These are phyloP conservation scores for Ichthyophthirius multifiliis DNA, from an alignment of 169 alveolate species.

Conservation along the genomic window DNA sequence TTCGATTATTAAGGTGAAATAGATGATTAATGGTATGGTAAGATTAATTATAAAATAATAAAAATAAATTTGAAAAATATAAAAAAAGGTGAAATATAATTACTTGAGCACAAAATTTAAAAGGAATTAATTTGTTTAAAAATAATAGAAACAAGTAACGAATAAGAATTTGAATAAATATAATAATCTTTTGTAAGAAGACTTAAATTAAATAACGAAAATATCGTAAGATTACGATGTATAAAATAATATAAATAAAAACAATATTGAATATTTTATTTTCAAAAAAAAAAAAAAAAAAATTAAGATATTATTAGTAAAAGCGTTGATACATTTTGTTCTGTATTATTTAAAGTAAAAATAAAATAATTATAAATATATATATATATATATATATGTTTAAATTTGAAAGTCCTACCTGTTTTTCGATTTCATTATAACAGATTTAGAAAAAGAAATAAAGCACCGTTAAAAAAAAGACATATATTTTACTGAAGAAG, in stretches of 20 bases:
- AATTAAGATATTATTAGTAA: not conserved
- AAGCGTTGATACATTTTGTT: not conserved
- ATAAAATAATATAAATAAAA: not conserved
- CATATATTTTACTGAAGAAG: conserved; percentile 9
- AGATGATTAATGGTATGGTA: conserved; percentile 3
- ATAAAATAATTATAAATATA: too few relatives aligned
- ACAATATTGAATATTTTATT: not conserved
- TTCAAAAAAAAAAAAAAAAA: not conserved
- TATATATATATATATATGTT: too few relatives aligned
- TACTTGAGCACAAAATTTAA: not conserved
- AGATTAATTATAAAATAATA: not conserved
- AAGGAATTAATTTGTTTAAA: not conserved
- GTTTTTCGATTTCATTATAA: conserved; percentile 1
- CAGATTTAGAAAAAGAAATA: not conserved
- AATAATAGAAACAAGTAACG: conserved; percentile 4
- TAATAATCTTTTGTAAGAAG: not conserved
- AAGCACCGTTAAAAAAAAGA: not conserved
- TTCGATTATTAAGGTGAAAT: not conserved
- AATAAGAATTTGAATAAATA: not conserved
- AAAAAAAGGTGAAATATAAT: not conserved
- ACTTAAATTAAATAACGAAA: not conserved
- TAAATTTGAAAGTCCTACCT: not conserved
- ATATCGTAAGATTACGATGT: not conserved
- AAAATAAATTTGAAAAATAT: not conserved
- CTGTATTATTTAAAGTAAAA: not conserved